Conservation (phyloP, 176 grass and related monocot genomes). For the Echinochloa phyllopogon region DNA sequence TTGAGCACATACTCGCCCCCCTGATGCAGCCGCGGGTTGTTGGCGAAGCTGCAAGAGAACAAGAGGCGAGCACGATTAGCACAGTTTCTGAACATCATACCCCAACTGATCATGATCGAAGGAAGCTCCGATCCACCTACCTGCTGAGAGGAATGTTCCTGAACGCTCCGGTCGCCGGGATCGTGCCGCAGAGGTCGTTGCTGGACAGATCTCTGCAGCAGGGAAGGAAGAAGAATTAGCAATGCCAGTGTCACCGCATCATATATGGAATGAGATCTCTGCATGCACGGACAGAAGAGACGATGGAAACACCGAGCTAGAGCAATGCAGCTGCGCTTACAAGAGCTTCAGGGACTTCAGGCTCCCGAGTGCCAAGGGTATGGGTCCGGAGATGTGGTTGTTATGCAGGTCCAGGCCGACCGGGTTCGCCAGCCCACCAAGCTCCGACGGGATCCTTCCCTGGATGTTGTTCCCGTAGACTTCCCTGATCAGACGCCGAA, state of each 20-base stretch:
- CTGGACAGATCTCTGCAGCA: slow-evolving; percentile 68
- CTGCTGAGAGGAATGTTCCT: slow-evolving; percentile 50
- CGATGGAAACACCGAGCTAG: neutral
- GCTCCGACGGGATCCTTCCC: slow-evolving; percentile 63
- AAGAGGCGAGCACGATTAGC: neutral
- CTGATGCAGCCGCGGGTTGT: slow-evolving; percentile 69
- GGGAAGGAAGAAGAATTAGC: neutral
- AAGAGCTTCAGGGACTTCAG: slow-evolving; percentile 54
- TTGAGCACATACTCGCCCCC: slow-evolving; percentile 45
- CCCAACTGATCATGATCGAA: neutral
- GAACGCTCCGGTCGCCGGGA: slow-evolving; percentile 68
- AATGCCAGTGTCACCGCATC: neutral
- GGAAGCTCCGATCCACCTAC: slow-evolving; percentile 32
- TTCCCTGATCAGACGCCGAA: slow-evolving; percentile 47
- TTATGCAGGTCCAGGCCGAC: slow-evolving; percentile 63
- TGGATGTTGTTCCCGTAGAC: slow-evolving; percentile 57
- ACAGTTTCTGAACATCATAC: neutral
- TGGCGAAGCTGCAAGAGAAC: slow-evolving; percentile 57
- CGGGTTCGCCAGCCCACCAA: slow-evolving; percentile 58
- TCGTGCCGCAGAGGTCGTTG: slow-evolving; percentile 78
- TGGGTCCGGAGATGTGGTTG: slow-evolving; percentile 67
- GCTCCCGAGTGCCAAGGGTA: slow-evolving; percentile 64
- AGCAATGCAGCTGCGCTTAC: slow-evolving; percentile 43
- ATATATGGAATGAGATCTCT: neutral
- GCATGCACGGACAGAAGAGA: neutral